Evolutionary conservation across 2,329 filamentous ascomycete genomes (phyloP), one percentile per base, ranked within the genome.

Genomic region (Fusarium sp.): DNA sequence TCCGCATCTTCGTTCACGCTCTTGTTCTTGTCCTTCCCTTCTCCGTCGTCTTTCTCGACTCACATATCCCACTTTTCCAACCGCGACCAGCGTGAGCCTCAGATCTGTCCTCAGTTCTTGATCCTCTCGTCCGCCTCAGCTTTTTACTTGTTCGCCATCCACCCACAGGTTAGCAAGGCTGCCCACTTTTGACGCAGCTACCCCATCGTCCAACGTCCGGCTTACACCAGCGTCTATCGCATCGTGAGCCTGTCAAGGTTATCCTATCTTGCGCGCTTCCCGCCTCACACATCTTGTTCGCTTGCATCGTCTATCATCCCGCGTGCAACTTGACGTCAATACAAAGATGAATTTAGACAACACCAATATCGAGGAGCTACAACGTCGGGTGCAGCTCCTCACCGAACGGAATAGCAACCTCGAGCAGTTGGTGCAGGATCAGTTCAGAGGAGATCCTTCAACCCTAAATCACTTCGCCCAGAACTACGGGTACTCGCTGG

Each of bases 341-440:
- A 65, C 36, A 60, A 78, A 75, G 56, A 79, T 79, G 77, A 72
- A 76, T 76, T 69, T 79, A 77, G 70, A 66, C 63, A 68, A 67
- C 59, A 71, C 68, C 36, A 73, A 70, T 61, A 62, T 77, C 40
- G 69, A 79, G 66, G 76, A 78, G 71, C 76, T 79, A 58, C 73
- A 79, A 71, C 77, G 76, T 73, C 77, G 75, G 68, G 73, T 79
- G 50, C 59, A 79, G 62, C 71, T 65, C 47, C 66, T 62, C 54
- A 67, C 70, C 38, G 76, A 74, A 29, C 66, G 69, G 65, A 78
- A 72, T 67, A 71, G 61, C 61, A 74, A 76, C 50, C 76, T 78
- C 58, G 69, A 77, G 63, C 73, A 77, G 68, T 57, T 75, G 16
- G 63, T 78, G 42, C 75, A 79, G 64, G 66, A 29, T 50, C 73